These are phyloP conservation scores for Syzygium syzygioides DNA, from an alignment of 441 rosid genomes.

Conservation along the genomic window DNA sequence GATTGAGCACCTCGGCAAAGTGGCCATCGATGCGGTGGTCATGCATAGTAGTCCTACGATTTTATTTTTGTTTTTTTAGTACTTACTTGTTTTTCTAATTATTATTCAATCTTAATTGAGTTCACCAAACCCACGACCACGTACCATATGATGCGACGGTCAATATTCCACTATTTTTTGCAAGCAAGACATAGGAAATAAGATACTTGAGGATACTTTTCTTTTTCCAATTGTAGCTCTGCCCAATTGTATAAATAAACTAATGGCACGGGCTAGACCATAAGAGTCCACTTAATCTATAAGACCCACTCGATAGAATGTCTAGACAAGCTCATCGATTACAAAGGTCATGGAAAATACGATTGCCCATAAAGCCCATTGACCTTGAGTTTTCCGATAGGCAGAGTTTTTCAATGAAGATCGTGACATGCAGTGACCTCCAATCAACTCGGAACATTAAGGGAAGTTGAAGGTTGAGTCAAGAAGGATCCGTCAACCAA, in stretches of 20 bases:
- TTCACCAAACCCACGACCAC: not conserved
- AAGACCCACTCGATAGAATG: not conserved
- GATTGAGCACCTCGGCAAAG: not conserved
- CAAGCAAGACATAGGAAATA: not conserved
- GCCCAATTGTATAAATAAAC: not conserved
- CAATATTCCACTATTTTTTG: not conserved
- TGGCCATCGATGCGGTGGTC: not conserved
- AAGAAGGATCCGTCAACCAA: not conserved
- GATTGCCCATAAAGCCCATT: not conserved
- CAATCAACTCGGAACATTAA: not conserved
- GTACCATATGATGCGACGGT: not conserved
- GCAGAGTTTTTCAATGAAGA: not conserved
- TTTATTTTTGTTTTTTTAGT: too few relatives aligned
- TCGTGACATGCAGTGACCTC: not conserved
- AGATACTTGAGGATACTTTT: not conserved
- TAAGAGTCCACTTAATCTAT: not conserved
- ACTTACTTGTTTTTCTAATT: too few relatives aligned
- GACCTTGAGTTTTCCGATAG: accelerated
- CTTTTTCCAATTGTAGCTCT: not conserved
- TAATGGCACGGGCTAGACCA: accelerated
- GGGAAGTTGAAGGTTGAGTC: not conserved
- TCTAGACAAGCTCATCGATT: not conserved
- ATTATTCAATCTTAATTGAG: not conserved
- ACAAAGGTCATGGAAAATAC: not conserved
- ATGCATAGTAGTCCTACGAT: too few relatives aligned